Conservation (phyloP, 768 basidiomycete species). For the Lenzites betulinus region DNA sequence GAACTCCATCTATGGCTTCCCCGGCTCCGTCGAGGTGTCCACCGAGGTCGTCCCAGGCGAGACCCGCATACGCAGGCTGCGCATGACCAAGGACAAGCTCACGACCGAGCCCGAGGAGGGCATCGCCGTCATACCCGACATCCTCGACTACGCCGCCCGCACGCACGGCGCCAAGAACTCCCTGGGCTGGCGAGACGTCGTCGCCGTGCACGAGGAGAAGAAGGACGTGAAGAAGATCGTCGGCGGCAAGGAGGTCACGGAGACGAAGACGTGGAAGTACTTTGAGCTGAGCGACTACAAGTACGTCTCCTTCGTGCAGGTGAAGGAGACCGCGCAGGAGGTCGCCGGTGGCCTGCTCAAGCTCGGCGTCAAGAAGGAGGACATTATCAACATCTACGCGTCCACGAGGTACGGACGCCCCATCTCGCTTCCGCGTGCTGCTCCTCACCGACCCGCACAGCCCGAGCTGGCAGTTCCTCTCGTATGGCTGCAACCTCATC, state of each 20-base stretch:
- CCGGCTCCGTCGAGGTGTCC: constrained; percentile 64
- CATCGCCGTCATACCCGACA: constrained; percentile 79
- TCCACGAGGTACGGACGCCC: constrained; percentile 70
- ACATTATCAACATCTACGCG: constrained; percentile 90
- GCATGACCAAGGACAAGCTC: constrained; percentile 56
- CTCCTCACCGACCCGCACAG: constrained; percentile 38
- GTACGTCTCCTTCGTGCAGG: constrained; percentile 73
- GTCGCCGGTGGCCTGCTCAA: constrained; percentile 73
- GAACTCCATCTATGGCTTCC: constrained; percentile 19
- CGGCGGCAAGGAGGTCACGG: constrained; percentile 77
- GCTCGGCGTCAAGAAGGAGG: constrained; percentile 63
- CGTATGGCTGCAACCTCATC: constrained; percentile 78
- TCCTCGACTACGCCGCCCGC: constrained; percentile 72
- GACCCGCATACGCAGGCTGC: constrained; percentile 57
- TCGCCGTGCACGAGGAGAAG: constrained; percentile 75
- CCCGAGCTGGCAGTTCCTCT: constrained; percentile 85
- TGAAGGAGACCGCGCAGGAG: constrained; percentile 63
- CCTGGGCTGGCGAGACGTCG: constrained; percentile 76
- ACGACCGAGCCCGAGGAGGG: constrained; percentile 70
- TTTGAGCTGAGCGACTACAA: constrained; percentile 91
- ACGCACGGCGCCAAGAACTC: constrained; percentile 76
- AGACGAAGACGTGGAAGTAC: constrained; percentile 96
- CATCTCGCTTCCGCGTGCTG: background rate
- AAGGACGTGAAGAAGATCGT: constrained; percentile 87
- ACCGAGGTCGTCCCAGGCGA: constrained; percentile 47